Conservation (phyloP, 202 grass and related monocot species). For the Zizania palustris region DNA sequence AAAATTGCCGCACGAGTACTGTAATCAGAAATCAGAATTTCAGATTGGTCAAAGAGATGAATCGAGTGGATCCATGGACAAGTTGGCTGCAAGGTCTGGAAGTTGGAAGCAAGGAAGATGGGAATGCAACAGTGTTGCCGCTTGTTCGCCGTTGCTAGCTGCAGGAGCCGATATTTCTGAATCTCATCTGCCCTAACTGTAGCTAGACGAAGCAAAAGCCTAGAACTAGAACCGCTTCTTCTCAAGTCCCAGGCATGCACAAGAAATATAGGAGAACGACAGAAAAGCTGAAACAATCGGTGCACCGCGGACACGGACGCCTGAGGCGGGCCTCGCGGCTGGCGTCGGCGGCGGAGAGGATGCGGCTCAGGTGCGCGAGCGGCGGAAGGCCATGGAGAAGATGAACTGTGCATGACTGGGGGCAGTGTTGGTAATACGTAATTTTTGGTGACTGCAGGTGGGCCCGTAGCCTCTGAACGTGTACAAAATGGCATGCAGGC, state of each 20-base stretch:
- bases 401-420: too few relatives aligned
- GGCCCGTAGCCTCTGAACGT: too few relatives aligned
- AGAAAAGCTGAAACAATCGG: background rate
- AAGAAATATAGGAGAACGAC: constrained; percentile 30
- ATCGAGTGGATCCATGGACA: constrained; percentile 19
- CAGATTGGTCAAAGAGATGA: background rate
- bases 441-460: too few relatives aligned
- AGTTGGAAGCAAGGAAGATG: constrained; percentile 13
- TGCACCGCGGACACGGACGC: background rate
- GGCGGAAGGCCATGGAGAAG: too few relatives aligned
- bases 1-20: background rate
- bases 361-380: too few relatives aligned
- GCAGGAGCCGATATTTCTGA: constrained; percentile 35
- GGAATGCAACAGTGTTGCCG: constrained; percentile 21
- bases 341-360: too few relatives aligned
- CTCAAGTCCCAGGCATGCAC: constrained; percentile 36
- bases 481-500: too few relatives aligned
- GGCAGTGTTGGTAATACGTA: too few relatives aligned
- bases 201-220: background rate
- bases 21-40: background rate
- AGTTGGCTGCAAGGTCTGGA: background rate
- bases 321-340: too few relatives aligned
- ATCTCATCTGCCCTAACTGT: constrained; percentile 37
- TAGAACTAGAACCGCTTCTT: background rate
- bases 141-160: background rate